Base-by-base conservation (phyloP, 768 basidiomycete genomes). In the Tricholoma terreum region DNA sequence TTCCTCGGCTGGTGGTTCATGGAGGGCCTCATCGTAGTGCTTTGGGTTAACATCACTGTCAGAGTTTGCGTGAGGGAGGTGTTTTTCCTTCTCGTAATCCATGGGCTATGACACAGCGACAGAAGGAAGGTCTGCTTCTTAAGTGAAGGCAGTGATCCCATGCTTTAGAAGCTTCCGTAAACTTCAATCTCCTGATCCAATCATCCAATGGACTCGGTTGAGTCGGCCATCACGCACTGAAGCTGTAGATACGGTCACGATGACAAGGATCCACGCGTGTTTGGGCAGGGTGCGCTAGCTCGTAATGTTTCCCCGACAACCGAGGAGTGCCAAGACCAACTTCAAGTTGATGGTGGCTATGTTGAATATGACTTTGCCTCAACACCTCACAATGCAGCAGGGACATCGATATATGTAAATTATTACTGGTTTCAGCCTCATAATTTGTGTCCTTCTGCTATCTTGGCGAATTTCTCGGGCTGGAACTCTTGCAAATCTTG, bases 401-500 rank as follows among this genome's bases (percentile, higher is more conserved):
- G n/a, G n/a, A n/a, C n/a, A n/a, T n/a, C n/a, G n/a, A n/a, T n/a
- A n/a, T n/a, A n/a, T n/a, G n/a, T n/a, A n/a, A n/a, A n/a, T n/a
- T n/a, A 35, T 35, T 8, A 35, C 34, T 9, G 4, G 34, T 9
- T 14, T 8, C 9, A 8, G 34, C 5, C 34, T 35, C 34, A 87
- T 35, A 87, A 67, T 62, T 86, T 88, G 64, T 88, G 86, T 60
- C 64, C 82, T 87, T 49, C 66, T 77, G 84, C 80, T 55, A 89
- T 79, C 67, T 76, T 79, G 21, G 61, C 69, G 61, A 89, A 90
- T 46, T 80, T 80, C 58, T 69, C 67, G n/a, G 1, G 57, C 35
- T 9, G 88, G 88, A 38, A 83, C 70, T 1, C 80, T 86, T 4
- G 78, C 80, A 64, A 89, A 81, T 50, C 81, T 77, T 48, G 80